Evolutionary conservation across 352 stramenopile genomes (phyloP).

Genomic region (Bremia lactucae): DNA sequence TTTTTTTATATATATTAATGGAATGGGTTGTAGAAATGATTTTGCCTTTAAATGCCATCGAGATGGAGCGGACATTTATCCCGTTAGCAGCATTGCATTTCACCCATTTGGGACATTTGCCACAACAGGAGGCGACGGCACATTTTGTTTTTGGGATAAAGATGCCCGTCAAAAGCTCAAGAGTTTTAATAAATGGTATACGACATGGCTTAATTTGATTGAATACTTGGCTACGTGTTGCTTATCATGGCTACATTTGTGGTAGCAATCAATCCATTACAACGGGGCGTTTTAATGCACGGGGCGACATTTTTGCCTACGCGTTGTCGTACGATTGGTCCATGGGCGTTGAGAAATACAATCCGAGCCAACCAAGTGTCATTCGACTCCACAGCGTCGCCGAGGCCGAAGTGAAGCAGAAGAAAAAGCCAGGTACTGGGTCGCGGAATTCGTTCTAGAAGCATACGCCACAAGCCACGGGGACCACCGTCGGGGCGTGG

Average conservation of each 20-base stretch:
- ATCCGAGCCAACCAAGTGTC: conserved; percentile 78
- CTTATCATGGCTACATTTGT: no score
- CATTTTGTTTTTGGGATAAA: conserved; percentile 98
- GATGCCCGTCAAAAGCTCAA: conserved; percentile 96
- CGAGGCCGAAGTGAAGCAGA: conserved; percentile 93
- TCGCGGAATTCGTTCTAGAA: conserved; percentile 39
- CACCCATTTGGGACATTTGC: conserved; percentile 92
- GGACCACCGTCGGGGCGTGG: conserved; percentile 21
- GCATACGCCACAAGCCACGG: conserved; percentile 22
- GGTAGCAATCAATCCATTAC: conserved; percentile 84
- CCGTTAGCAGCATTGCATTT: conserved; percentile 86
- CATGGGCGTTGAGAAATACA: conserved; percentile 87
- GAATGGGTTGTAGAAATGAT: conserved; percentile 68
- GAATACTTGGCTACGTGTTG: not conserved
- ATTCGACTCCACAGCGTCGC: conserved; percentile 88
- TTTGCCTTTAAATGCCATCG: conserved; percentile 91
- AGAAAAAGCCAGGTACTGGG: conserved; percentile 83
- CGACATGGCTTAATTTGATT: conserved; percentile 22
- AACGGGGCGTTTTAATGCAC: conserved; percentile 87
- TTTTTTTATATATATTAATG: no score
- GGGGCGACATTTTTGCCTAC: conserved; percentile 93
- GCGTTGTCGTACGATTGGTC: conserved; percentile 95
- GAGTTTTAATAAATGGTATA: conserved; percentile 67
- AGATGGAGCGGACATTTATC: conserved; percentile 79
- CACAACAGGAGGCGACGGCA: conserved; percentile 90